These are phyloP conservation scores for Aristolochia contorta DNA, from an alignment of 164 flowering plant genomes.

Conservation along the genomic window DNA sequence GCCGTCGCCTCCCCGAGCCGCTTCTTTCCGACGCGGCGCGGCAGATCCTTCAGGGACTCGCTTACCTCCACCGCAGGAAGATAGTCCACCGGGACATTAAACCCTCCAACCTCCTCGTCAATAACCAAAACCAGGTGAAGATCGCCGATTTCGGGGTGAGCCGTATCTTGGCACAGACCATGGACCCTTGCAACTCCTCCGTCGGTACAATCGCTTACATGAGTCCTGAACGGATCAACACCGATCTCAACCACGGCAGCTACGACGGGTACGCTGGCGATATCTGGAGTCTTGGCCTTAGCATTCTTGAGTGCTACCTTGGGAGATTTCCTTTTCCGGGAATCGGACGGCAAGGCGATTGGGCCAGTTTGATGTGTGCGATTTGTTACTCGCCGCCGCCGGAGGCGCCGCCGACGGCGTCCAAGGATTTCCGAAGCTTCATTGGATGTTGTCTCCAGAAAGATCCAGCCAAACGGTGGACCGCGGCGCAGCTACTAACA, in stretches of 20 bases:
- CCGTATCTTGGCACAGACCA: constrained; percentile 51
- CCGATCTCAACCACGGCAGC: constrained; percentile 69
- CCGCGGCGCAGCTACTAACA: constrained; percentile 36
- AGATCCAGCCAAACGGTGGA: constrained; percentile 55
- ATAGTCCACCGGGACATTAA: constrained; percentile 87
- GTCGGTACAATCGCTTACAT: constrained; percentile 85
- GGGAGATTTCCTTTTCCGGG: constrained; percentile 70
- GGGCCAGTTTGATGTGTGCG: constrained; percentile 87
- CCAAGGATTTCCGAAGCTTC: constrained; percentile 58
- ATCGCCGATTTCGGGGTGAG: constrained; percentile 85
- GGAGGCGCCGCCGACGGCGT: constrained; percentile 60
- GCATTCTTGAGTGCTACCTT: constrained; percentile 68
- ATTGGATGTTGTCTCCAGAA: constrained; percentile 63
- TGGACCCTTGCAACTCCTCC: constrained; percentile 71
- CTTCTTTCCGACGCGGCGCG: constrained; percentile 39
- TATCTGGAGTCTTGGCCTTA: constrained; percentile 85
- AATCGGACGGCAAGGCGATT: constrained; percentile 72
- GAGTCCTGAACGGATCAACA: constrained; percentile 82
- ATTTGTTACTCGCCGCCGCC: constrained; percentile 82
- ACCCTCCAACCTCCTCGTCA: constrained; percentile 66
- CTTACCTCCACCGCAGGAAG: constrained; percentile 49
- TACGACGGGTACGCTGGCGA: constrained; percentile 84
- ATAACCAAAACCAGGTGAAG: constrained; percentile 38
- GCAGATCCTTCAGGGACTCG: constrained; percentile 55
- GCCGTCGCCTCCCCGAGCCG: constrained; percentile 32